Evolutionary conservation across 768 basidiomycete genomes (phyloP), one percentile per base, ranked within the genome.

Genomic region (Kwoniella sp.): DNA sequence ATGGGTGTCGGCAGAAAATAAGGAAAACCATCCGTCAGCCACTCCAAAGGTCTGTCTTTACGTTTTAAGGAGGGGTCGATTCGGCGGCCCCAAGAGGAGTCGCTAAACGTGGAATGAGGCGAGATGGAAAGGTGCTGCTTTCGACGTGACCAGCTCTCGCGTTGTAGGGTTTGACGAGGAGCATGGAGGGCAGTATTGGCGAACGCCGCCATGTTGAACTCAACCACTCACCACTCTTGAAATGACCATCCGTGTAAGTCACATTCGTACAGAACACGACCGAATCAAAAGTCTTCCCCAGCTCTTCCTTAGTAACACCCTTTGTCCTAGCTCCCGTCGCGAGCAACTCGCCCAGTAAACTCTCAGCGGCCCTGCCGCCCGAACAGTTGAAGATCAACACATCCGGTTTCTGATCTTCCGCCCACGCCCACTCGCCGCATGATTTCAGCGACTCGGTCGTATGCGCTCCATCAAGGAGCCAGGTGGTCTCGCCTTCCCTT

Each of bases 181-280:
- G n/a, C n/a, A 29, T 26, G 52, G 25, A 15, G 52, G 20, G 0
- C 15, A 30, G 0, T 1, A 25, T 25, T 2, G 28, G 34, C 34
- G 26, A 12, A 54, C 25, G 52, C 1, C 8, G 15, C 9, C 17
- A 34, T 13, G 31, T 5, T 17, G 56, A 41, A 41, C 7, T 8
- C 34, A 31, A 74, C 20, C 22, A 75, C 86, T 78, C 72, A 92
- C 95, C 95, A 57, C 91, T 90, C 83, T 97, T 98, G 78, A 87
- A 97, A 31, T 85, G 84, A 0, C 96, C 96, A 68, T 91, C 88
- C 0, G 86, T 85, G 75, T 95, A 99, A 0, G 96, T 99, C 31
- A 96, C 90, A 79, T 98, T 99, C 54, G 93, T 88, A 81, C 94
- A 98, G 81, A 99, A 98, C 52, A 98, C 86, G 63, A 94, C 90